Evolutionary conservation across 257 asterid genomes (phyloP).

Genomic region (Striga asiatica): DNA sequence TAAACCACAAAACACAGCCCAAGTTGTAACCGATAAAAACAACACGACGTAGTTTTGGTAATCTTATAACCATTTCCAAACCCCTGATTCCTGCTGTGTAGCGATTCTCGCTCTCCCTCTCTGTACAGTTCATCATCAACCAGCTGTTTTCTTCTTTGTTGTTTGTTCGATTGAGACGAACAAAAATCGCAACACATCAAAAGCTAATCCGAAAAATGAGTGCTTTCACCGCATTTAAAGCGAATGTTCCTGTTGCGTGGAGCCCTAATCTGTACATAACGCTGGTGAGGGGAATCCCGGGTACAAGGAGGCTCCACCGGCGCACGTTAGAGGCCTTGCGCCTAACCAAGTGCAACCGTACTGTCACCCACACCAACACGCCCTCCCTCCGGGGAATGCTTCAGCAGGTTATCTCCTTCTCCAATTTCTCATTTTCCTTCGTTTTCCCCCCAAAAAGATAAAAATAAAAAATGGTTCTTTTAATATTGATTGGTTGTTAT

Average conservation of each 20-base stretch:
- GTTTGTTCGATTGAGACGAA: background rate
- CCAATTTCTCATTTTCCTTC: background rate
- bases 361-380: constrained; percentile 71
- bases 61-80: no score
- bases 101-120: no score
- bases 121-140: no score
- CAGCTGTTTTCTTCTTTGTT: no score
- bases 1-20: no score
- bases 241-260: constrained; percentile 79
- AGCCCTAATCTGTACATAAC: constrained; percentile 78
- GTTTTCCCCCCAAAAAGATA: background rate
- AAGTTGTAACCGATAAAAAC: no score
- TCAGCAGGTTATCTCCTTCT: constrained; percentile 87
- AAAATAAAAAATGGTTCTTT: background rate
- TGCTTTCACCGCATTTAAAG: constrained; percentile 73
- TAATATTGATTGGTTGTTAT: no score
- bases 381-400: constrained; percentile 91
- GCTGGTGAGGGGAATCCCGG: constrained; percentile 94
- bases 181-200: no score
- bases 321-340: constrained; percentile 91
- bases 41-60: no score
- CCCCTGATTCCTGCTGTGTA: no score
- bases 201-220: constrained; percentile 38
- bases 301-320: constrained; percentile 84
- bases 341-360: constrained; percentile 80